These are phyloP conservation scores for Penicillium manginii DNA, from an alignment of 495 filamentous ascomycete genomes.

Conservation along the genomic window DNA sequence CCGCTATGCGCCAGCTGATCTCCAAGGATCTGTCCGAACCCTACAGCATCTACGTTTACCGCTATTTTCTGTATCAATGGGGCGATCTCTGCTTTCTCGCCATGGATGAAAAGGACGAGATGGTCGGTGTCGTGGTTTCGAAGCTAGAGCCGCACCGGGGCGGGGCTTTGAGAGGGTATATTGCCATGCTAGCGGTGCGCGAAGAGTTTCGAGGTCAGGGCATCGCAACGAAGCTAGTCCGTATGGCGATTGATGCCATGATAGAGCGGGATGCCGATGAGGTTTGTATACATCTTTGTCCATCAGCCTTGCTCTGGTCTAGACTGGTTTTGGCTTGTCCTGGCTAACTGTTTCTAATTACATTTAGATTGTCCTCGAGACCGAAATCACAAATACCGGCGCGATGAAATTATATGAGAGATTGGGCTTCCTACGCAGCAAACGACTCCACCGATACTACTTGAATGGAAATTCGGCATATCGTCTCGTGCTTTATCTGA, in stretches of 20 bases:
- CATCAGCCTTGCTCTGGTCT: not conserved
- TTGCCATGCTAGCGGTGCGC: slow-evolving; percentile 94
- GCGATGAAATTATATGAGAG: slow-evolving; percentile 94
- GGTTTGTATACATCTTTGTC: slow-evolving; percentile 42
- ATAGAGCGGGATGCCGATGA: slow-evolving; percentile 82
- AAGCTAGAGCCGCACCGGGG: slow-evolving; percentile 89
- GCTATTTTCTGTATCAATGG: slow-evolving; percentile 99
- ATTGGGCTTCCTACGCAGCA: slow-evolving; percentile 89
- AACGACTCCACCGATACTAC: slow-evolving; percentile 94
- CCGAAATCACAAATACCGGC: slow-evolving; percentile 90
- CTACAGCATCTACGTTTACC: slow-evolving; percentile 99
- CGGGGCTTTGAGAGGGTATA: slow-evolving; percentile 88
- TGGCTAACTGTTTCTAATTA: slow-evolving; percentile 17
- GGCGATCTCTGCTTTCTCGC: slow-evolving; percentile 93
- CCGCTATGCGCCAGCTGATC: slow-evolving; percentile 89
- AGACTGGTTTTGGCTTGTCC: not conserved
- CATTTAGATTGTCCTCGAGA: slow-evolving; percentile 85
- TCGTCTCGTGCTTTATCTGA: slow-evolving; percentile 82
- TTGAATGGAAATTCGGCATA: slow-evolving; percentile 96
- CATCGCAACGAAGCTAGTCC: slow-evolving; percentile 89
- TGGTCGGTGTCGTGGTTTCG: slow-evolving; percentile 91
- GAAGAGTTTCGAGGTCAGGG: slow-evolving; percentile 78
- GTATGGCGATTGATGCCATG: slow-evolving; percentile 94
- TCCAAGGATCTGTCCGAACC: slow-evolving; percentile 97
- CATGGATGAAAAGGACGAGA: slow-evolving; percentile 58